These are phyloP conservation scores for Phytophthora pseudosyringae DNA, from an alignment of 352 stramenopile species.

Conservation along the genomic window DNA sequence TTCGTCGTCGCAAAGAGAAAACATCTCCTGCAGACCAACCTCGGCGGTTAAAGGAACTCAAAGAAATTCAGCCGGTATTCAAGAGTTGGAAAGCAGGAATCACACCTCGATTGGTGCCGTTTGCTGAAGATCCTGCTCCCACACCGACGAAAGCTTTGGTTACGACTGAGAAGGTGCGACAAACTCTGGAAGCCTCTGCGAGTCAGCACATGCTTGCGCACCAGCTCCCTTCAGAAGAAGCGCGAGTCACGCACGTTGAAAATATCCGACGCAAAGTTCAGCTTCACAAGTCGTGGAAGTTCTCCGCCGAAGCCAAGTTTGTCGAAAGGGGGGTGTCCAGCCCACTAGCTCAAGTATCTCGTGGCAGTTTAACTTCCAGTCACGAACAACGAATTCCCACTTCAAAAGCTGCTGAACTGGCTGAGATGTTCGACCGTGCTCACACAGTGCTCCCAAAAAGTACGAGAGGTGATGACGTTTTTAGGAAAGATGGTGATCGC, in stretches of 20 bases:
- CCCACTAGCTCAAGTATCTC: constrained; percentile 8
- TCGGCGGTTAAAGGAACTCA: constrained; percentile 45
- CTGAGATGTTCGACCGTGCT: constrained; percentile 16
- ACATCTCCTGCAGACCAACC: background rate
- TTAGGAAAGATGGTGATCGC: background rate
- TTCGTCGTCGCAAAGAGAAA: background rate
- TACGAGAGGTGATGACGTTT: background rate
- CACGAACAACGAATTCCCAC: constrained; percentile 1
- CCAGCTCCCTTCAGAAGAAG: constrained; percentile 40
- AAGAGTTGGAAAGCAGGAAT: constrained; percentile 50
- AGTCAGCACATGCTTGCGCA: constrained; percentile 34
- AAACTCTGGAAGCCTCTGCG: constrained; percentile 21
- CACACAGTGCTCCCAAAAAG: constrained; percentile 9
- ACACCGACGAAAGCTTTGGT: constrained; percentile 5
- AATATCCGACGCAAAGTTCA: constrained; percentile 65
- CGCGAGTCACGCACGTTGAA: constrained; percentile 40
- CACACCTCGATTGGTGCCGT: constrained; percentile 15
- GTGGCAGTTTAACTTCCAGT: background rate
- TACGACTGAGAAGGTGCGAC: constrained; percentile 23
- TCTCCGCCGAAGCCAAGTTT: constrained; percentile 19
- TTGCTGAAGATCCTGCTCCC: background rate
- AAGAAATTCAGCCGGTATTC: constrained; percentile 54
- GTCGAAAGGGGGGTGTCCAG: constrained; percentile 1
- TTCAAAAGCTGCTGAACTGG: constrained; percentile 5
- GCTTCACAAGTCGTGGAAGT: constrained; percentile 68